Conservation (phyloP, 305 asterid species). For the Plantago coronopus region DNA sequence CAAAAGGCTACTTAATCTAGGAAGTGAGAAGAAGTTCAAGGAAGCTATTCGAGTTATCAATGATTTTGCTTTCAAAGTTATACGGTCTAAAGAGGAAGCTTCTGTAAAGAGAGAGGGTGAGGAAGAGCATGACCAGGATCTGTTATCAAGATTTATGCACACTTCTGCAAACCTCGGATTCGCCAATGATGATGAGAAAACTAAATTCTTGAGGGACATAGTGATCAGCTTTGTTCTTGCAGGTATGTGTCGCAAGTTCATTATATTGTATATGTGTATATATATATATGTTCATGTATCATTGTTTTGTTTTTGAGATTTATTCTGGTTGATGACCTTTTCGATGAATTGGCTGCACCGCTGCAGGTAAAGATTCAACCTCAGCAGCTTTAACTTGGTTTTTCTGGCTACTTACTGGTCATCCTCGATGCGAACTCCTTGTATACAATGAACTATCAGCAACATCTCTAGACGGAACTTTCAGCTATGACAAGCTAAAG, state of each 20-base stretch:
- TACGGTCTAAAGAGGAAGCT: conserved; percentile 21
- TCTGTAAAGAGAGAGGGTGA: conserved; percentile 1
- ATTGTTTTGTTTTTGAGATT: too few species aligned
- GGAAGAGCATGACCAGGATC: conserved; percentile 23
- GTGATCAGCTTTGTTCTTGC: conserved; percentile 47
- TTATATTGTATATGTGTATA: too few species aligned
- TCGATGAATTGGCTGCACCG: too few species aligned
- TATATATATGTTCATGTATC: too few species aligned
- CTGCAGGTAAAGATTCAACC: conserved; percentile 36
- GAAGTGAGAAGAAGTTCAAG: conserved; percentile 35
- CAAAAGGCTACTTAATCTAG: conserved; percentile 41
- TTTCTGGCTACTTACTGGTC: conserved; percentile 42
- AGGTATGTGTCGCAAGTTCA: conserved; percentile 16
- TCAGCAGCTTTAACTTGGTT: conserved; percentile 51
- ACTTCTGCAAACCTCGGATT: conserved; percentile 17
- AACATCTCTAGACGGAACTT: conserved; percentile 16
- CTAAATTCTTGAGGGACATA: conserved; percentile 43
- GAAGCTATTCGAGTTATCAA: conserved; percentile 29
- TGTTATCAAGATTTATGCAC: conserved; percentile 36
- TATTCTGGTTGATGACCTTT: too few species aligned
- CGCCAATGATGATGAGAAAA: conserved; percentile 25
- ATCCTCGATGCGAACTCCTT: conserved; percentile 25
- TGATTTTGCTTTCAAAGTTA: conserved; percentile 31
- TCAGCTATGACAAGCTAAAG: conserved; percentile 36
- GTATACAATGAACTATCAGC: conserved; percentile 27